Conservation (phyloP, 805 yeast species). For the Yarrowia sp. region DNA sequence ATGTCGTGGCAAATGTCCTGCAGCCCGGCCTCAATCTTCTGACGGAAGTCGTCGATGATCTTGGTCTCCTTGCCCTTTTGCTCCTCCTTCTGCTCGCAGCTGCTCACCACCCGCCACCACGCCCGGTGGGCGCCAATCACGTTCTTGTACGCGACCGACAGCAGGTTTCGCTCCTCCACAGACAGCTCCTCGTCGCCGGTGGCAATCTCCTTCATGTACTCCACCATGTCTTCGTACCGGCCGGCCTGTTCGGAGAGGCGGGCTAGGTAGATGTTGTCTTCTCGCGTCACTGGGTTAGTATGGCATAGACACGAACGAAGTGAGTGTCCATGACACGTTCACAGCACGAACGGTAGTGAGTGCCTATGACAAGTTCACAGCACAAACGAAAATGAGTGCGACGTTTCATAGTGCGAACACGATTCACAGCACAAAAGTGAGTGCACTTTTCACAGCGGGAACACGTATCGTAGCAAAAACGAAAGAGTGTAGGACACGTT, state of each 20-base stretch:
- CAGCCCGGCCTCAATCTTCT: slow-evolving; percentile 92
- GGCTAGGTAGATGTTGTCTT: slow-evolving; percentile 97
- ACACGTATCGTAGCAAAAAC: too few relatives aligned
- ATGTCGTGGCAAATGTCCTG: slow-evolving; percentile 95
- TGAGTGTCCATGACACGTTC: too few relatives aligned
- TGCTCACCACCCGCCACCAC: slow-evolving; percentile 98
- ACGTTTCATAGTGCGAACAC: too few relatives aligned
- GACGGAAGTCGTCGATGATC: slow-evolving; percentile 92
- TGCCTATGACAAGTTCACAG: too few relatives aligned
- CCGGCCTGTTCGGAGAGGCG: slow-evolving; percentile 99
- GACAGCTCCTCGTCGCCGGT: slow-evolving; percentile 67
- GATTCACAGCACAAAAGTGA: too few relatives aligned
- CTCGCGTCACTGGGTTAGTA: slow-evolving; percentile 54
- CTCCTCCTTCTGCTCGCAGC: slow-evolving; percentile 98
- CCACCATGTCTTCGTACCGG: slow-evolving; percentile 99
- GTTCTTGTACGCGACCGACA: slow-evolving; percentile 96
- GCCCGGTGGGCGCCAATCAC: slow-evolving; percentile 99
- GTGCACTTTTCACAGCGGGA: too few relatives aligned
- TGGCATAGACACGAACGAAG: neutral
- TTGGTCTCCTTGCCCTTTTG: slow-evolving; percentile 90
- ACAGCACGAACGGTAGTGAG: too few relatives aligned
- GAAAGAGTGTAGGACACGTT: too few relatives aligned
- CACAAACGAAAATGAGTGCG: too few relatives aligned
- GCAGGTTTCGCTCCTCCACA: slow-evolving; percentile 95
- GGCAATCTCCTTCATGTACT: slow-evolving; percentile 95